These are phyloP conservation scores for Rhytidiadelphus loreus DNA, from an alignment of 225 moss, liverwort and hornwort species.

Conservation along the genomic window DNA sequence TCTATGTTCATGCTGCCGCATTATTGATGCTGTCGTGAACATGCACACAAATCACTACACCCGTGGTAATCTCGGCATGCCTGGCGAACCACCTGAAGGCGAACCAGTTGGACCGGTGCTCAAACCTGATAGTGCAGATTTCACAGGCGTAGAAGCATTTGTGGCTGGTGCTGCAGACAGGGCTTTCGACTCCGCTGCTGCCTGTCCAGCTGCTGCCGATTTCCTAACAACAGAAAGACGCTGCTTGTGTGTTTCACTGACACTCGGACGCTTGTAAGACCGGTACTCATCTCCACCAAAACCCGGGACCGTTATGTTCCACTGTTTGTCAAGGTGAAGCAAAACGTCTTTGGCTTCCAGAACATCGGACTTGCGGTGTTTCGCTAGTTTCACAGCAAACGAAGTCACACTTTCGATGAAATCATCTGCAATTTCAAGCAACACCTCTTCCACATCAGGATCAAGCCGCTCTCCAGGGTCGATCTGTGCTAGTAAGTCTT, in stretches of 20 bases:
- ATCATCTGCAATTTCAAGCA: conserved; percentile 86
- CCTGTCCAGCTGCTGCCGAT: conserved; percentile 64
- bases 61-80: conserved; percentile 44
- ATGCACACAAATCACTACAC: conserved; percentile 5
- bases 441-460: conserved; percentile 85
- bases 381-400: conserved; percentile 75
- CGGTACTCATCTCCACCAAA: conserved; percentile 90
- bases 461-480: conserved; percentile 83
- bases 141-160: conserved; percentile 26
- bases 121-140: conserved; percentile 13
- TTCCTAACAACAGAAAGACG: conserved; percentile 84
- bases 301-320: conserved; percentile 90
- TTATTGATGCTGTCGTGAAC: neutral
- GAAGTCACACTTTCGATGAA: conserved; percentile 91
- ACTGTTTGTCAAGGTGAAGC: conserved; percentile 74
- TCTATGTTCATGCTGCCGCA: neutral
- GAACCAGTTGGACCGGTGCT: conserved; percentile 8
- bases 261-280: conserved; percentile 60
- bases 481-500: conserved; percentile 86
- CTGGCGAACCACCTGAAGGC: conserved; percentile 29
- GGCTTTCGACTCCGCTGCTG: conserved; percentile 20
- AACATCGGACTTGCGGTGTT: conserved; percentile 71
- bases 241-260: conserved; percentile 89
- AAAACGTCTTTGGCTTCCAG: conserved; percentile 92
- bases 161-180: neutral